Conservation (phyloP, 2,329 filamentous ascomycete species). For the Colletotrichum lupini region DNA sequence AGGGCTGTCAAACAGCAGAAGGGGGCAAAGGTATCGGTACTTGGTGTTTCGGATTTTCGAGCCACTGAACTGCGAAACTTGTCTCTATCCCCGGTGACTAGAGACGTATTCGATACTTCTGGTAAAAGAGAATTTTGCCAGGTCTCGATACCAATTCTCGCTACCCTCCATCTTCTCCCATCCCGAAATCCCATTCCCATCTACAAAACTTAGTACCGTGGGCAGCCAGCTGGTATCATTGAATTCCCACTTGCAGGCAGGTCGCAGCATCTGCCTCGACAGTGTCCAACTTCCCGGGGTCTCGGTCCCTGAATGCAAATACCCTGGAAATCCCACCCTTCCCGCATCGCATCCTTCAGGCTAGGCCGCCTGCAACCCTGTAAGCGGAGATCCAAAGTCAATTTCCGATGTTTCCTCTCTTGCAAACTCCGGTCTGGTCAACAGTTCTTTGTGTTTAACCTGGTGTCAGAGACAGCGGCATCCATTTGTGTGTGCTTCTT, state of each 20-base stretch:
- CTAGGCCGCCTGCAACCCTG: constrained; percentile 3
- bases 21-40: not conserved
- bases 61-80: not conserved
- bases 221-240: not conserved
- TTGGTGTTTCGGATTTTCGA: not conserved
- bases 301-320: not conserved
- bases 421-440: not conserved
- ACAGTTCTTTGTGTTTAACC: not conserved
- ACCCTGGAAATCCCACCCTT: constrained; percentile 1
- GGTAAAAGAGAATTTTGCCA: not conserved
- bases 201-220: not conserved
- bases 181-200: not conserved
- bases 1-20: not conserved
- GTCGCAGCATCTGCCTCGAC: not conserved
- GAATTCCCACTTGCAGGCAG: not conserved
- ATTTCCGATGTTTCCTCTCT: not conserved
- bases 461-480: not conserved
- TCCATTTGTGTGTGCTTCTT: not conserved
- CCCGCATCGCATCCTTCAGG: not conserved
- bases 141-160: not conserved
- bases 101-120: not conserved
- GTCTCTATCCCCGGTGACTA: not conserved
- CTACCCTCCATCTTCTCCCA: not conserved
- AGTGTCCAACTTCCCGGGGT: not conserved
- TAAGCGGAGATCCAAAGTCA: not conserved